Base-by-base conservation (phyloP, 179 eudicot genomes). In the Gypsophila paniculata region DNA sequence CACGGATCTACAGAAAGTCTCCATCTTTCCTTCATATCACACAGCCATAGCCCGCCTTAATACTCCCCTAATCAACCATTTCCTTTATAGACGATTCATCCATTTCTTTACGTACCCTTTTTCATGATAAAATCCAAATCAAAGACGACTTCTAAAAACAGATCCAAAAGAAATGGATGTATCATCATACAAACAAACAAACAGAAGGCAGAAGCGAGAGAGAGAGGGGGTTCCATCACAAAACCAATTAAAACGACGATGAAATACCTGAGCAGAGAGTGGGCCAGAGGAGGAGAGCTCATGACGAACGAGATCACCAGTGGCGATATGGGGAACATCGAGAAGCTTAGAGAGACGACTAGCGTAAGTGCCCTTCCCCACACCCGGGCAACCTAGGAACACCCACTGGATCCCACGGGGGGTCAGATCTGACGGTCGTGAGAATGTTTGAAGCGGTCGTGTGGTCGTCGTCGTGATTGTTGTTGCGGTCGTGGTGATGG, bases 351-450 rank as follows among this genome's bases (percentile, higher is more conserved):
- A 91, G 32, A 93, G 89, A 9, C 98, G 89, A 53, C 93, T 85
- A 15, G 97, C 98, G 71, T 89, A 93, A 4, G 97, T 93, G 2
- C 98, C 98, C 21, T 93, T 93, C 21, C 98, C 98, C 53, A 93
- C 98, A 32, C 98, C 98, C 0, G 98, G 98, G 48, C 90, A 86
- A 2, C 98, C 98, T 8, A 93, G 72, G 72, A 93, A 93, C 17
- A 93, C 97, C 98, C 98, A 93, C 72, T 93, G 98, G 52, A 88
- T 68, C 8, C 46, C 49, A 7, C 46, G 42, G 9, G 71, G n/a
- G 2, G 0, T 51, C 59, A 51, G 46, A 29, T 68, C 46, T n/a
- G 71, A 68, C 23, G 15, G 44, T 5, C 34, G 59, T 0, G 71
- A 68, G 38, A 68, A 67, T 0, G 38, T 44, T 19, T 32, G 4